Evolutionary conservation across 768 basidiomycete species (phyloP), one percentile per base, ranked within the genome.

Genomic region (Serendipita indica): DNA sequence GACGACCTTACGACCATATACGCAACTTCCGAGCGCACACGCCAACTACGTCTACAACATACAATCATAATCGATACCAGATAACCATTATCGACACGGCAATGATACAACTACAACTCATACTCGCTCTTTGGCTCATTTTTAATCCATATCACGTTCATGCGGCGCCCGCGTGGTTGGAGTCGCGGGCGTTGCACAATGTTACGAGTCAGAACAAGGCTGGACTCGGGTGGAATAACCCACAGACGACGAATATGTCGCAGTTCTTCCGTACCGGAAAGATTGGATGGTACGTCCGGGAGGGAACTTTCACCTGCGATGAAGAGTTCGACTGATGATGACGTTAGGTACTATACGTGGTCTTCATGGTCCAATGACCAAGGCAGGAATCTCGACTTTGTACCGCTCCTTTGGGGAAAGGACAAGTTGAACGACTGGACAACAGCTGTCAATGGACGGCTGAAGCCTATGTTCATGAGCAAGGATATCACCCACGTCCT

Each of bases 381-480:
- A 20, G 58, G 66, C 22, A 60, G 67, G n/a, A 66, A 68, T 61
- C 68, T 80, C 22, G 79, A 80, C 62, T 80, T 77, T 62, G 75
- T 78, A 0, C 78, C 79, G 20, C 77, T 79, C 76, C 72, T 80
- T 3, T 79, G 79, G 79, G 78, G 79, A 16, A 63, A 65, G 18
- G 35, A 58, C 2, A 33, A 59, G 18, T 63, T 74, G n/a, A 64
- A 69, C 25, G 66, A 74, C 14, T 80, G 75, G 65, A 65, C 68
- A 18, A 62, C 66, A 10, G 70, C 69, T 2, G 75, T 79, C 57
- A 72, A 75, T 52, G 62, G 69, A 12, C 33, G 49, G 7, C n/a
- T 54, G 22, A 54, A 54, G 49, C 49, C 49, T 7, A 74, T 75
- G 1, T 69, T 79, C 56, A 59, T 65, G 13, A 58, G 66, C 28